These are phyloP conservation scores for Heterobasidion irregulare DNA, from an alignment of 1,284 basidiomycete genomes.

Conservation along the genomic window DNA sequence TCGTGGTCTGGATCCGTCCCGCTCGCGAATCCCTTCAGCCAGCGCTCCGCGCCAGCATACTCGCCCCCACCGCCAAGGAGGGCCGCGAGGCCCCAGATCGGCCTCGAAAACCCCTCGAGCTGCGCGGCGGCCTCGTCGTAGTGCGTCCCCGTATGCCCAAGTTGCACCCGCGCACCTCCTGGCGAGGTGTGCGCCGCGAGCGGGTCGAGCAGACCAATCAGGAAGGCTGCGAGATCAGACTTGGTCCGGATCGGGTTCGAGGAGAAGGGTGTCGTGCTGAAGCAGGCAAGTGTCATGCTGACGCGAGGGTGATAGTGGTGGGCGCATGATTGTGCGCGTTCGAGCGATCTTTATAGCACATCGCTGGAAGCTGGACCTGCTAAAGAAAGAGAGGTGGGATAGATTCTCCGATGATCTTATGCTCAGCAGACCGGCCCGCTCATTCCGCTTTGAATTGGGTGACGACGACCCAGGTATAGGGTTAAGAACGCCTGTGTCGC, in stretches of 20 bases:
- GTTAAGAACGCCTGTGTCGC: too few relatives aligned
- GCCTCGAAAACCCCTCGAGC: constrained; percentile 70
- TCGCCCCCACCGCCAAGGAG: constrained; percentile 55
- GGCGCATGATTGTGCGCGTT: too few relatives aligned
- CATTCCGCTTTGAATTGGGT: too few relatives aligned
- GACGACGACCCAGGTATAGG: too few relatives aligned
- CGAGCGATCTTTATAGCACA: too few relatives aligned
- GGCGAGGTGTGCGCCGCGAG: constrained; percentile 63
- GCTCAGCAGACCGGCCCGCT: too few relatives aligned
- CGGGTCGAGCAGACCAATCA: constrained; percentile 55
- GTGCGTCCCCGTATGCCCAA: constrained; percentile 69
- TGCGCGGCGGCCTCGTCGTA: constrained; percentile 70
- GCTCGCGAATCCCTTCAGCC: constrained; percentile 57
- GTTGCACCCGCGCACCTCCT: constrained; percentile 61
- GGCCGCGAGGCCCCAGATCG: constrained; percentile 68
- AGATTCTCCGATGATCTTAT: too few relatives aligned
- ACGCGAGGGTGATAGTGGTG: neutral
- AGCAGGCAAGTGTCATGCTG: constrained; percentile 4
- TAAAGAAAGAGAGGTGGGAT: too few relatives aligned
- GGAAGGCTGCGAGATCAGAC: constrained; percentile 47
- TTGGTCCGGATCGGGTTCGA: constrained; percentile 54
- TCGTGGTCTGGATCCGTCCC: constrained; percentile 56
- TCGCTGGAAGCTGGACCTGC: too few relatives aligned
- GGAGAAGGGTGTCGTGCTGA: constrained; percentile 31
- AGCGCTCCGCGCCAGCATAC: constrained; percentile 48